Conservation (phyloP, 2,329 filamentous ascomycete genomes). For the Aaosphaeria arxii region DNA sequence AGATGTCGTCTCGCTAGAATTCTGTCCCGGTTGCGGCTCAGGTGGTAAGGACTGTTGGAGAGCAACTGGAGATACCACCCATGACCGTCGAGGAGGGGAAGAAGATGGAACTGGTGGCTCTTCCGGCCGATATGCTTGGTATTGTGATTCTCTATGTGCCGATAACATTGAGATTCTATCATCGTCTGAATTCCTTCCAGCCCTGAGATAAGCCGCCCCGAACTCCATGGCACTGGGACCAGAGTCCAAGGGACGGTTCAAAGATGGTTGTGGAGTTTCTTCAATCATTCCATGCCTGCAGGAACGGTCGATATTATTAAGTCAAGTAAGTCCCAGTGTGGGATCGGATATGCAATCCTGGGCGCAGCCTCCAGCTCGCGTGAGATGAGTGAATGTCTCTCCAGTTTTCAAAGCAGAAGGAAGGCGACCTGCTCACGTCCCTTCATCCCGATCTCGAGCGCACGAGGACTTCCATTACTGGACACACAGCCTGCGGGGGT, state of each 20-base stretch:
- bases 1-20: background rate
- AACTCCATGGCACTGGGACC: slow-evolving; percentile 6
- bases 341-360: too few species aligned
- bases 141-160: slow-evolving; percentile 1
- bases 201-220: slow-evolving; percentile 4
- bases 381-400: too few species aligned
- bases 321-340: too few species aligned
- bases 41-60: slow-evolving; percentile 5
- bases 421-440: too few species aligned
- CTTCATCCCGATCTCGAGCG: too few species aligned
- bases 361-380: too few species aligned
- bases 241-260: background rate
- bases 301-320: background rate
- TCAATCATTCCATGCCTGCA: slow-evolving; percentile 4
- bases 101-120: slow-evolving; percentile 2
- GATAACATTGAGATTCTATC: slow-evolving; percentile 9
- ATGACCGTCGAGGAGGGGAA: slow-evolving; percentile 1
- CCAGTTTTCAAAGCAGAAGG: too few species aligned
- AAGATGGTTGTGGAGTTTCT: background rate
- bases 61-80: slow-evolving; percentile 2
- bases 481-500: too few species aligned
- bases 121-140: slow-evolving; percentile 5
- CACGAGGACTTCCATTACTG: too few species aligned
- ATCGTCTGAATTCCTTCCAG: slow-evolving; percentile 2
- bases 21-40: background rate